A percentile compares a stretch with the other conserved stretches of the same genome.
These are phyloP conservation scores for Nakaseomyces bracarensis DNA, from an alignment of 1,139 yeast genomes.

Conservation along the genomic window DNA sequence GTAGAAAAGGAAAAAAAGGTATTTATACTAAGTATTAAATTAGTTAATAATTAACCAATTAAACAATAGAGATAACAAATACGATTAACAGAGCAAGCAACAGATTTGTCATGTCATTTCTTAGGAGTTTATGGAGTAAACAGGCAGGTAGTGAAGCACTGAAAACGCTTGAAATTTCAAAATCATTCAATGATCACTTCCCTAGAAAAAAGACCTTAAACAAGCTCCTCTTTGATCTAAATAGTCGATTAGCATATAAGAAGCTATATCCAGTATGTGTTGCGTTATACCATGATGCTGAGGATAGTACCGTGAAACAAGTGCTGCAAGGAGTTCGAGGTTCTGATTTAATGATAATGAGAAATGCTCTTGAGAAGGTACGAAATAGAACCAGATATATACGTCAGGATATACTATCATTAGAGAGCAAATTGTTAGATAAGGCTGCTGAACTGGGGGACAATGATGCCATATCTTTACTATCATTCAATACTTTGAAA, in stretches of 20 bases:
- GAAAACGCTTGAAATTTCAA: not conserved
- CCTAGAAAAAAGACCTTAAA: conserved; percentile 54
- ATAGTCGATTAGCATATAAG: conserved; percentile 46
- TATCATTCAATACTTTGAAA: conserved; percentile 53
- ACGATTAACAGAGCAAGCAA: too few species aligned
- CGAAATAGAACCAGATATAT: conserved; percentile 53
- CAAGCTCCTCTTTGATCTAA: conserved; percentile 55
- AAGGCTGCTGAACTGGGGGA: conserved; percentile 79
- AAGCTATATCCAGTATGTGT: conserved; percentile 49
- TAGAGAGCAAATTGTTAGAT: conserved; percentile 68
- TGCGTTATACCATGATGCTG: conserved; percentile 38
- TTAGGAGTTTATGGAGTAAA: not conserved
- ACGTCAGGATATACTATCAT: conserved; percentile 44
- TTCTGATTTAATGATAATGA: conserved; percentile 58
- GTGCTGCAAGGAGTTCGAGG: conserved; percentile 44
- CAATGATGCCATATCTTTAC: conserved; percentile 66
- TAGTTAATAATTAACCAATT: too few species aligned
- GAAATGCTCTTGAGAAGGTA: conserved; percentile 54
- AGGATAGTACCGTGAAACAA: conserved; percentile 28
- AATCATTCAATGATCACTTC: conserved; percentile 44
- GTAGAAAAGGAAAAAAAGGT: too few species aligned
- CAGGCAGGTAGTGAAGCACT: not conserved
- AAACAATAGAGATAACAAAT: too few species aligned
- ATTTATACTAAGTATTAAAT: too few species aligned
- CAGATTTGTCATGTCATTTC: not conserved